These are phyloP conservation scores for Speleostelium caveatum DNA, from an alignment of 78 protist genomes.

Conservation along the genomic window DNA sequence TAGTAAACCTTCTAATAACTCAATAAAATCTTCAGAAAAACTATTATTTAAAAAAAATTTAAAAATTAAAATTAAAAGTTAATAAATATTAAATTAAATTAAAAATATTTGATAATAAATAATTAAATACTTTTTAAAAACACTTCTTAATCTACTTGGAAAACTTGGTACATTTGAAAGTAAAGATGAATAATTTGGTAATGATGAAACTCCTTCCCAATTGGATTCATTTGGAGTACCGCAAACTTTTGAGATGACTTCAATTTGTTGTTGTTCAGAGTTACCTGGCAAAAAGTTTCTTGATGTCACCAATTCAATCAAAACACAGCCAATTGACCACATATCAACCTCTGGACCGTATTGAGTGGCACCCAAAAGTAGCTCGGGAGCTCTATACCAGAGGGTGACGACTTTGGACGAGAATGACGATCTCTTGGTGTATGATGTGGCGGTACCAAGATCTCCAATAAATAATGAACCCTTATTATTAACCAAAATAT, in stretches of 20 bases:
- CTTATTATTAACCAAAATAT: conserved; percentile 66
- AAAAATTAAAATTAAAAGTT: too few species aligned
- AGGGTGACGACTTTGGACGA: conserved; percentile 82
- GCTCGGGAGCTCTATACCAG: conserved; percentile 93
- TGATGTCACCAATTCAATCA: conserved; percentile 73
- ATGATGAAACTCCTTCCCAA: conserved; percentile 92
- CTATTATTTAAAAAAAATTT: background rate
- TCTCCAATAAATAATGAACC: conserved; percentile 75
- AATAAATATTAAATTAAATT: background rate
- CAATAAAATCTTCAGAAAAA: conserved; percentile 61
- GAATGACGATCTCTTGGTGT: conserved; percentile 41
- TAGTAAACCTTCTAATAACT: conserved; percentile 62
- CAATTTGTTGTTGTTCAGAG: conserved; percentile 66
- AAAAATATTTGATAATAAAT: background rate
- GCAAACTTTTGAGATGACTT: conserved; percentile 59
- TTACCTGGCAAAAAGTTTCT: conserved; percentile 67
- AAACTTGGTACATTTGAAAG: conserved; percentile 24
- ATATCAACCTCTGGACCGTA: conserved; percentile 88
- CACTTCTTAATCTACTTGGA: conserved; percentile 64
- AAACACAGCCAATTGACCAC: conserved; percentile 90
- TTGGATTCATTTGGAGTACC: conserved; percentile 91
- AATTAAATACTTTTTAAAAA: conserved; percentile 49
- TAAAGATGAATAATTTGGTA: conserved; percentile 86
- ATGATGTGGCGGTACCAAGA: conserved; percentile 76
- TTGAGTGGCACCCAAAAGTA: conserved; percentile 82